phyloP scores from a whole-genome alignment of 2,329 filamentous ascomycete species.

The Ophiostoma pallidulum region DNA sequence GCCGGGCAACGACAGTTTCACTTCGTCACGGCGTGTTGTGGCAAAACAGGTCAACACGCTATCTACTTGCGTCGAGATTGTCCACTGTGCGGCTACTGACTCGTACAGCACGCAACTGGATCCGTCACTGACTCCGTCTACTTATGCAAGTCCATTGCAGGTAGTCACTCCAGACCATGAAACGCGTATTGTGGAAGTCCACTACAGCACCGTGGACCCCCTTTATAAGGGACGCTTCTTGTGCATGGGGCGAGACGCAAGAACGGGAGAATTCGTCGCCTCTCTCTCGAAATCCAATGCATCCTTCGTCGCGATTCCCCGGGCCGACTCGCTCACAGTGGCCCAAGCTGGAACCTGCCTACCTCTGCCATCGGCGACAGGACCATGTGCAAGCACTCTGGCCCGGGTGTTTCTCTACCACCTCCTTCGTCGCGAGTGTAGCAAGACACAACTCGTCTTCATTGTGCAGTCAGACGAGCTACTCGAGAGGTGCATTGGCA shows the following conservation, averaged over 20 bases:
- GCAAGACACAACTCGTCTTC: no score
- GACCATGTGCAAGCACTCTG: no score
- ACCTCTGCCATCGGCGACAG: no score
- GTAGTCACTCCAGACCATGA: no score
- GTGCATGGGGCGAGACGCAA: constrained; percentile 25
- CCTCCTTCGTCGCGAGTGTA: no score
- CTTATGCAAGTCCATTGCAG: no score
- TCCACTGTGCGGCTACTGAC: constrained; percentile 2
- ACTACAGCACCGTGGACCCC: constrained; percentile 28
- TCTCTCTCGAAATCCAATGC: constrained; percentile 25
- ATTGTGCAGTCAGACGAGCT: no score
- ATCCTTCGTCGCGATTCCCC: constrained; percentile 25
- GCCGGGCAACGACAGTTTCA: constrained; percentile 29
- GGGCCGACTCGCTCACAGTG: background rate
- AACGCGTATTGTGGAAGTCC: constrained; percentile 19
- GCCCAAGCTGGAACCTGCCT: no score
- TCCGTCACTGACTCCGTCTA: no score
- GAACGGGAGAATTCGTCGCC: constrained; percentile 20
- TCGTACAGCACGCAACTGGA: background rate
- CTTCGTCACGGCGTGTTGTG: constrained; percentile 29
- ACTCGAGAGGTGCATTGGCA: no score
- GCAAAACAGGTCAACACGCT: constrained; percentile 25
- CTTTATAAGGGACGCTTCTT: constrained; percentile 24
- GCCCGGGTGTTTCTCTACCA: no score
- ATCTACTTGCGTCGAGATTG: constrained; percentile 23